Conservation (phyloP, 257 asterid genomes). For the Phtheirospermum japonicum region DNA sequence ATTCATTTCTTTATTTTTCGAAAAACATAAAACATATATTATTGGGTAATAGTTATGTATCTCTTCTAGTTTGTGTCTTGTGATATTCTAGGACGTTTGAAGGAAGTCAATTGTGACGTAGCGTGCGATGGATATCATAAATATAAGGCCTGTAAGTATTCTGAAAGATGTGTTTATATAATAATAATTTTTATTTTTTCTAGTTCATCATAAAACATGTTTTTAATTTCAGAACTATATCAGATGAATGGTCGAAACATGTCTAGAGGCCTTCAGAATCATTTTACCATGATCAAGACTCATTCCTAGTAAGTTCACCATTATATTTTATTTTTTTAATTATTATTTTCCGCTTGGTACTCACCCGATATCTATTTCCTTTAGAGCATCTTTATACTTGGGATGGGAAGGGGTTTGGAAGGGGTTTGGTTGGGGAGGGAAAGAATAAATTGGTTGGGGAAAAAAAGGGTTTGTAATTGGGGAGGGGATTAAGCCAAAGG, state of each 20-base stretch:
- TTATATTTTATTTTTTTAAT: too few species aligned
- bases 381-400: too few species aligned
- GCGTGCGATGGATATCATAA: slow-evolving; percentile 54
- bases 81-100: slow-evolving; percentile 30
- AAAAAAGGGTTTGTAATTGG: too few species aligned
- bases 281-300: slow-evolving; percentile 48
- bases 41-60: too few species aligned
- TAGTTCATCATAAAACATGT: too few species aligned
- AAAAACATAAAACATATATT: too few species aligned
- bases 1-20: too few species aligned
- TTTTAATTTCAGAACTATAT: slow-evolving; percentile 33
- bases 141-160: slow-evolving; percentile 35
- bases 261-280: slow-evolving; percentile 38
- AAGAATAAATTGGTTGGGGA: too few species aligned
- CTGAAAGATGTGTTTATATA: neutral
- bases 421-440: too few species aligned
- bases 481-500: too few species aligned
- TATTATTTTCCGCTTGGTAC: neutral
- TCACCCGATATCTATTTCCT: slow-evolving; percentile 17
- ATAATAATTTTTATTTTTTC: too few species aligned
- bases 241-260: slow-evolving; percentile 34
- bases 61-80: neutral
- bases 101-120: slow-evolving; percentile 43
- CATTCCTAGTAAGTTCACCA: slow-evolving; percentile 28
- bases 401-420: too few species aligned